A percentile compares a stretch with the other conserved stretches of the same genome.
Conservation (phyloP, 306 rosid species). For the Citrullus mucosospermus region DNA sequence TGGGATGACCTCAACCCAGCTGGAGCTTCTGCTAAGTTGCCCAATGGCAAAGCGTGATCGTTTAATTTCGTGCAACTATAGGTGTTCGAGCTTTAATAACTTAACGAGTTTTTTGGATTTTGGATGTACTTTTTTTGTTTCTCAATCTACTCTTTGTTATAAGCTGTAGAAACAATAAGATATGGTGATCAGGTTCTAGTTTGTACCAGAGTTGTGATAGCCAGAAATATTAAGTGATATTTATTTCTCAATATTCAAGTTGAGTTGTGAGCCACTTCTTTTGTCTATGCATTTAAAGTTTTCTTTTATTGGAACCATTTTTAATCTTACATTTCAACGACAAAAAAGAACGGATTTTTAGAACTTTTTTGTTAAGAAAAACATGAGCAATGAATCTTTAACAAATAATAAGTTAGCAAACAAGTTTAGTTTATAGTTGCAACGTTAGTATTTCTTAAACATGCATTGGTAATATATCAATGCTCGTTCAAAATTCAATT, state of each 20-base stretch:
- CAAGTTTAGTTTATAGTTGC: no score
- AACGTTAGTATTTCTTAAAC: no score
- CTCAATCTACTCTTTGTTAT: not conserved
- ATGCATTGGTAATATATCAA: no score
- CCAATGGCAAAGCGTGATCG: constrained; percentile 25
- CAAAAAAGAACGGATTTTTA: no score
- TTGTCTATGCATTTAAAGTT: not conserved
- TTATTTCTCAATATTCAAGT: not conserved
- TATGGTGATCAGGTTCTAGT: constrained; percentile 5
- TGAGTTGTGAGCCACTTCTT: not conserved
- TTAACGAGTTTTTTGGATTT: not conserved
- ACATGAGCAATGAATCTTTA: no score
- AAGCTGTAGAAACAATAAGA: constrained; percentile 3
- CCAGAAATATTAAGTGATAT: not conserved
- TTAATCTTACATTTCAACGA: not conserved
- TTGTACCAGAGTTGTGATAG: not conserved
- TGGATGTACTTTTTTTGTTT: not conserved
- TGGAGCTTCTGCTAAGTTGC: constrained; percentile 9
- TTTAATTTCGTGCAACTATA: not conserved
- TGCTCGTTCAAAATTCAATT: no score
- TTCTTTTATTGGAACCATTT: not conserved
- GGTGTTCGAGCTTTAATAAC: not conserved
- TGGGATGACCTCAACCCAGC: constrained; percentile 50
- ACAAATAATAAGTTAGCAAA: no score
- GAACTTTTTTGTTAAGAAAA: no score